A percentile compares a stretch with the other conserved stretches of the same genome.
phyloP scores from a whole-genome alignment of 257 asterid genomes.

The Galeopsis tetrahit region DNA sequence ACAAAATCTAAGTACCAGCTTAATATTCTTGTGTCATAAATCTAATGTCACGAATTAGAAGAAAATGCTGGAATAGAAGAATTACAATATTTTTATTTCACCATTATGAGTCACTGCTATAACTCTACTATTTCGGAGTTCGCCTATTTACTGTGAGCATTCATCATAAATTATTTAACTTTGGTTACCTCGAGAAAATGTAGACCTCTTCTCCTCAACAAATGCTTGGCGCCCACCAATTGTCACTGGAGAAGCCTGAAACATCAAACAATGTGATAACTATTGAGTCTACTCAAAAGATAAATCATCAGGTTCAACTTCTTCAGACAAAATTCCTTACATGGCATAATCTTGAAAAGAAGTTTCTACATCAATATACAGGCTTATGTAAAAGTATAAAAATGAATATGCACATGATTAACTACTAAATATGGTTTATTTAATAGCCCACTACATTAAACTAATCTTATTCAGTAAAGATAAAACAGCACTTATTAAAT shows the following conservation, averaged over 20 bases:
- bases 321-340: neutral
- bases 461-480: neutral
- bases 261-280: slow-evolving; percentile 17
- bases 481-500: neutral
- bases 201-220: slow-evolving; percentile 93
- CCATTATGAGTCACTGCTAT: neutral
- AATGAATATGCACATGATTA: neutral
- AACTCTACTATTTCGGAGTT: neutral
- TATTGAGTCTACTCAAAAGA: neutral
- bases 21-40: neutral
- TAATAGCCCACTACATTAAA: neutral
- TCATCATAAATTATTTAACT: neutral
- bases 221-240: slow-evolving; percentile 69
- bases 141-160: neutral
- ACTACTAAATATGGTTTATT: neutral
- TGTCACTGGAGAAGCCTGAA: slow-evolving; percentile 80
- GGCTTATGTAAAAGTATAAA: neutral
- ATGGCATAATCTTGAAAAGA: neutral
- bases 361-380: neutral
- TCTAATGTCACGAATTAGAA: neutral
- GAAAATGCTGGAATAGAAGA: neutral
- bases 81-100: neutral
- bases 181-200: slow-evolving; percentile 76
- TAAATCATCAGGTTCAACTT: neutral
- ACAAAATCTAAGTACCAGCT: neutral